A percentile compares a stretch with the other conserved stretches of the same genome.
Conservation (phyloP, 164 flowering plant genomes). For the Platanus orientalis region DNA sequence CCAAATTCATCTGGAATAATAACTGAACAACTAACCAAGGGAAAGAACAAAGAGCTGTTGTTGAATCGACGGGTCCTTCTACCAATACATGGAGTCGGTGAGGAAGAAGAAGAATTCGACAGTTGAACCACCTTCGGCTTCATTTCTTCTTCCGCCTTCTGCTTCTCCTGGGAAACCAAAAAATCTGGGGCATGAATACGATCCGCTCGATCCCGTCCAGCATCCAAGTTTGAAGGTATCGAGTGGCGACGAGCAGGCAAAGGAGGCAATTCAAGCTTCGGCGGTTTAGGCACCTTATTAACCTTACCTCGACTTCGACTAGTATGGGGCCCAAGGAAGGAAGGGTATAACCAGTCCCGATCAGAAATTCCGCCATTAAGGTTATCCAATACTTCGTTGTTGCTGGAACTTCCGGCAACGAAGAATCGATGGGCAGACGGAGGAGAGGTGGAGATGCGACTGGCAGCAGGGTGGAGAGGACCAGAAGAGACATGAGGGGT, state of each 20-base stretch:
- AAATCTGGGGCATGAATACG: not conserved
- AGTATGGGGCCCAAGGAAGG: slow-evolving; percentile 59
- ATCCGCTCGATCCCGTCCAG: slow-evolving; percentile 5
- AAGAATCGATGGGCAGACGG: slow-evolving; percentile 20
- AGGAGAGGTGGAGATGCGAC: slow-evolving; percentile 37
- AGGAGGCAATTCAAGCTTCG: slow-evolving; percentile 20
- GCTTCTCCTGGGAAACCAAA: slow-evolving; percentile 16
- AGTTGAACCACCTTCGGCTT: slow-evolving; percentile 18
- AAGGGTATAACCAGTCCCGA: slow-evolving; percentile 67
- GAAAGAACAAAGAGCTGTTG: slow-evolving; percentile 14
- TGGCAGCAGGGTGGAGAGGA: slow-evolving; percentile 42
- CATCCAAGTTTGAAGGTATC: slow-evolving; percentile 8
- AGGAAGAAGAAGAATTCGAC: slow-evolving; percentile 10
- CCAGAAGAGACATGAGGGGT: slow-evolving; percentile 25
- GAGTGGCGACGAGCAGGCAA: slow-evolving; percentile 26
- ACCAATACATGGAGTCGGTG: slow-evolving; percentile 7
- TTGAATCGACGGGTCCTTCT: slow-evolving; percentile 17
- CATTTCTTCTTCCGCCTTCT: slow-evolving; percentile 19
- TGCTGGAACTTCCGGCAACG: slow-evolving; percentile 2
- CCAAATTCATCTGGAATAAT: not conserved
- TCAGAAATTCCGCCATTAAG: slow-evolving; percentile 22
- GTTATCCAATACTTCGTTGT: slow-evolving; percentile 5
- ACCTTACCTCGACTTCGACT: slow-evolving; percentile 28
- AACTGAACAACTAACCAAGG: slow-evolving; percentile 29
- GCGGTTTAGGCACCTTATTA: slow-evolving; percentile 26